Evolutionary conservation across 495 filamentous ascomycete species (phyloP), one percentile per base, ranked within the genome.

Genomic region (Cudoniella acicularis): DNA sequence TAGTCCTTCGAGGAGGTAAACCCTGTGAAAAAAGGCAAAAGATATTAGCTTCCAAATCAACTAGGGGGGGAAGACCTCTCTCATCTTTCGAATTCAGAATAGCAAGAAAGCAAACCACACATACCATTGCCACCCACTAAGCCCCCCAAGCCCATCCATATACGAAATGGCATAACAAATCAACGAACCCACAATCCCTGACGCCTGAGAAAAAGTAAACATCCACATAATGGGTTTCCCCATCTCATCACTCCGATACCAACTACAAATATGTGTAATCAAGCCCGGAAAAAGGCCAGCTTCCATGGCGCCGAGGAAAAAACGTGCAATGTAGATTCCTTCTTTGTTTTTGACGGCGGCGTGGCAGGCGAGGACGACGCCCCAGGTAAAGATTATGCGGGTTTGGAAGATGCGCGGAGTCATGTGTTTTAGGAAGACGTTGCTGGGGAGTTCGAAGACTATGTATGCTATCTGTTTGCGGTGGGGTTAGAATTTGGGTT

Each of bases 281-380:
- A 85, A 82, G 11, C 85, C 88, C 1, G 88, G 88, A 66, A 87
- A 90, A 9, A 91, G 69, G 22, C 88, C 83, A 3, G 86, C 83
- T 69, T 87, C 86, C 0, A 84, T 72, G 18, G 89, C 72, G 10
- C 88, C 88, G 2, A 91, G 71, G 45, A 87, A 85, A 10, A 89
- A 65, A 3, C 88, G 80, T 9, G 84, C 75, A 17, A 76, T 70
- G n/a, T 88, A 69, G 2, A 92, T 69, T 0, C 84, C 83, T 1
- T 70, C 60, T 63, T 78, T 88, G 62, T 79, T 79, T 9, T 81
- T 74, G 11, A 89, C 82, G 30, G 89, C 78, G 1, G 88, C 87
- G 85, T 88, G 89, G 18, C 88, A 71, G 0, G 88, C 87, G 81
- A 87, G 79, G 3, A 64, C 43, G 8, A 56, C 36, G 40, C 64